Evolutionary conservation across 257 asterid genomes (phyloP), one percentile per base, ranked within the genome.

Genomic region (Rubia yunnanensis): DNA sequence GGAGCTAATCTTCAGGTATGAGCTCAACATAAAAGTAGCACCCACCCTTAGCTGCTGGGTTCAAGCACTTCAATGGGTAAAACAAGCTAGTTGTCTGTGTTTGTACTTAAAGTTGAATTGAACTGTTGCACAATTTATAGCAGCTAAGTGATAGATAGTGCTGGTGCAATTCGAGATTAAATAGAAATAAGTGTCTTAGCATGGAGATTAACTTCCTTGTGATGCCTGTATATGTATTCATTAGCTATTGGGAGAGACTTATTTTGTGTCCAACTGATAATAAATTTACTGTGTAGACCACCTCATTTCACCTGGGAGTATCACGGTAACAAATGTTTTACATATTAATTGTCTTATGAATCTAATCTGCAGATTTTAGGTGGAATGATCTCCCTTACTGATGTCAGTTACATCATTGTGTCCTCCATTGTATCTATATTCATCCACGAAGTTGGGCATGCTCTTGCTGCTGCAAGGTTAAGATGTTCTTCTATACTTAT

Each of bases 391-490:
- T 92, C 96, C 59, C 72, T 83, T 53, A 69, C 85, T 66, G 85
- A 72, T 67, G 36, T 81, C 72, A 96, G 85, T 44, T 81, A 82
- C 83, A 7, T 92, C 79, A 81, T 90, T 79, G 32, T 84, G 71
- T 87, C 96, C 70, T 73, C 96, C 30, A 70, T 87, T 50, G 13
- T 84, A 39, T 81, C 94, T 53, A 77, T 92, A 67, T 63, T 76
- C 60, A 81, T 87, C 61, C 98, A 92, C 79, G 98, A 92, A 78
- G 80, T 87, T 71, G 98, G 98, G 38, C 98, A 92, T 68, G 95
- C 91, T 59, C 85, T 92, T 73, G 91, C 98, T 67, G 98, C 98
- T 72, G 96, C 98, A 72, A 83, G 98, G 98, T 91, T 78, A 82
- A 68, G 75, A 72, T 60, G 71, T 57, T 61, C 65, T 71, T 50